Base-by-base conservation (phyloP, 169 alveolate genomes). In the Eimeria praecox region DNA sequence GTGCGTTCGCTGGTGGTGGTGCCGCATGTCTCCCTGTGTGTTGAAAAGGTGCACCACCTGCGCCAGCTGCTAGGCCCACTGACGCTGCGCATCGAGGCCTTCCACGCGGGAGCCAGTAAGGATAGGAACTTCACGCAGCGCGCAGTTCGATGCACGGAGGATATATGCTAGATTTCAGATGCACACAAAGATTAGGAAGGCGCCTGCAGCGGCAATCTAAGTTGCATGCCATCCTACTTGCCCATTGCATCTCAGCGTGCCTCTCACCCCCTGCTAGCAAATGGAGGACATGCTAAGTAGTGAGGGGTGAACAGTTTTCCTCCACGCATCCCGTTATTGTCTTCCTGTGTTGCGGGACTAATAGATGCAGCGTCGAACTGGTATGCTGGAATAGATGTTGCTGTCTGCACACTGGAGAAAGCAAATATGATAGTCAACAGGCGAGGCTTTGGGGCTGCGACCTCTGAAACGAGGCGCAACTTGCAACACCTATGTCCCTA, bases 351-450 rank as follows among this genome's bases (percentile, higher is more conserved):
- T 85, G 49, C 56, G 71, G 54, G 20, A 42, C 38, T 38, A 24
- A 52, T 85, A 95, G 95, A 83, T n/a, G 88, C 95, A 6, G 96
- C 95, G 35, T 83, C 95, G 30, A 38, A 82, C 38, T 95, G 96
- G 96, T 82, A 82, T 46, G 73, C 94, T 14, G 96, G 96, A 33
- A 89, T 95, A 27, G 98, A 97, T 92, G 94, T 97, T 33, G 97
- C 97, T 33, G 96, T 97, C 38, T 97, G 98, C 75, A 98, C 99
- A n/a, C 87, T 98, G 44, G 99, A 98, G 95, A 98, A 98, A 94
- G 98, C 98, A 18, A 97, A 96, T 92, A 71, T 95, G 71, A 69
- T 97, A 38, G 35, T 98, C 71, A 97, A 97, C 96, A 96, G 96
- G 92, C 89, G 93, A n/a, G 85, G 96, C 46, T 20, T 38, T 73